These are phyloP conservation scores for Aspergillus sp. DNA, from an alignment of 2,329 filamentous ascomycete species.

Conservation along the genomic window DNA sequence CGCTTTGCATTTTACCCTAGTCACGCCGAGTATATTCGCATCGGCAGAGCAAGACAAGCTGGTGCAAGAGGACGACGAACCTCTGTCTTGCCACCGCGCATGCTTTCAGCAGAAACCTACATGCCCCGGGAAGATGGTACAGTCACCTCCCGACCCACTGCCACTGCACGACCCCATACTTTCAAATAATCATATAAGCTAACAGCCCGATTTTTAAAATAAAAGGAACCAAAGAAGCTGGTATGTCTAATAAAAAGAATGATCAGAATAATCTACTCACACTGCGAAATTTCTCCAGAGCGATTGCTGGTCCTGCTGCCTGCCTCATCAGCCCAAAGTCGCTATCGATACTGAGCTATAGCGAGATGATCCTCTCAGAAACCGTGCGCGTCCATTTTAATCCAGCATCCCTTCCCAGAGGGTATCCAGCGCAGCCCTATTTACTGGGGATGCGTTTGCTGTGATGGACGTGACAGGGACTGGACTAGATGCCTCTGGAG, in stretches of 20 bases:
- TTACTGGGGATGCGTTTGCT: no score
- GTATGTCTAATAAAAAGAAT: neutral
- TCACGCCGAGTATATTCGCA: neutral
- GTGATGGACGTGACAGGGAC: no score
- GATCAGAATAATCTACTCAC: no score
- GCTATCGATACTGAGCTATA: no score
- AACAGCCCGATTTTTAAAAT: neutral
- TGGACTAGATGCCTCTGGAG: no score
- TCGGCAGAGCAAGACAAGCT: neutral
- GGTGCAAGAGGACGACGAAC: neutral
- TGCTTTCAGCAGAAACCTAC: neutral
- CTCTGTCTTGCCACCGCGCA: neutral
- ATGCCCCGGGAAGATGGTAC: neutral
- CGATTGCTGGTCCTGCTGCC: neutral
- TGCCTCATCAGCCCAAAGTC: neutral
- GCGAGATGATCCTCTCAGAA: no score
- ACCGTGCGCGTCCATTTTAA: no score
- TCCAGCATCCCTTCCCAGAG: no score
- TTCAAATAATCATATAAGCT: neutral
- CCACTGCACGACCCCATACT: neutral
- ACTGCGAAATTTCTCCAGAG: neutral
- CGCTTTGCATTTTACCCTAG: neutral
- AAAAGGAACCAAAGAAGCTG: neutral
- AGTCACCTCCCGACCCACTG: neutral
- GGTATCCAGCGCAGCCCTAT: no score